phyloP scores from a whole-genome alignment of 75 land plant species.

The Picea glauca region DNA sequence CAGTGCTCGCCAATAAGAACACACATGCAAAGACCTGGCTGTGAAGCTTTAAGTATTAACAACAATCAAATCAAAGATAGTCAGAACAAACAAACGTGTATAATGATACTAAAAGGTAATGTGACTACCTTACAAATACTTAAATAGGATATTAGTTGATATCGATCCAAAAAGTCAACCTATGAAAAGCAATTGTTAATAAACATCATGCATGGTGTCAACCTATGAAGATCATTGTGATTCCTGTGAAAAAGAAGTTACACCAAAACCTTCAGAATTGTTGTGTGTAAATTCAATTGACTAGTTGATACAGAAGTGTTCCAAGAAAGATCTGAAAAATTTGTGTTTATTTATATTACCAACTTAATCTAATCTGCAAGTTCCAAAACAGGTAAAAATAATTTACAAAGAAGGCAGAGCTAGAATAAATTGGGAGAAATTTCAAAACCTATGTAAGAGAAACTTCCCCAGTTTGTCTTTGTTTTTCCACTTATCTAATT shows the following conservation, averaged over 20 bases:
- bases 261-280: no score
- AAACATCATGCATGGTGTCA: no score
- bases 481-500: no score
- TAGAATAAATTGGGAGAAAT: not conserved
- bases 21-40: constrained; percentile 1
- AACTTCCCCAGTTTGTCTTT: no score
- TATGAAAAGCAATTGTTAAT: not conserved
- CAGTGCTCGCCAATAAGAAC: not conserved
- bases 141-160: not conserved
- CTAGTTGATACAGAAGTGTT: not conserved
- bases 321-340: not conserved
- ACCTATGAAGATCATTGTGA: no score
- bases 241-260: no score
- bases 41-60: not conserved
- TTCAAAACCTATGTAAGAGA: not conserved
- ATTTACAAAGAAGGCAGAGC: no score
- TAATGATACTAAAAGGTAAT: not conserved
- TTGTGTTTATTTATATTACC: no score
- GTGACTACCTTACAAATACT: not conserved
- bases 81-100: not conserved
- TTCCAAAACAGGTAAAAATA: no score
- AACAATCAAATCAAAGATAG: not conserved
- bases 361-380: no score
- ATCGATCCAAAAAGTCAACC: not conserved
- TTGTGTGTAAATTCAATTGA: no score